Percentiles rank a stretch among this genome's conserved stretches.
Evolutionary conservation across 2,329 filamentous ascomycete species (phyloP).

Genomic region (Colletotrichum gigasporum): DNA sequence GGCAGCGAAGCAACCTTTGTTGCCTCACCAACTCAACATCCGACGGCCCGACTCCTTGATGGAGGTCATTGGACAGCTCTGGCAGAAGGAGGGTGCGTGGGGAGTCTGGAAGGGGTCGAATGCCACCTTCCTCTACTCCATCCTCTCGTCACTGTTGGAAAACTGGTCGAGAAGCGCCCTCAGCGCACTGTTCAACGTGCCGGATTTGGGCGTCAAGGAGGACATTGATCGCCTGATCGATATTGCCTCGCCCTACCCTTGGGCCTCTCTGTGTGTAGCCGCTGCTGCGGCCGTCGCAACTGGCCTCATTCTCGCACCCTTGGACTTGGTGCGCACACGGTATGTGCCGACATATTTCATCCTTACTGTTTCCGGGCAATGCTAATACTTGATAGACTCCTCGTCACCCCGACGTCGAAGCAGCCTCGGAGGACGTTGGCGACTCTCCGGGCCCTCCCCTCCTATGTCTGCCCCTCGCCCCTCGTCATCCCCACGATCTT

Average conservation of each 20-base stretch:
- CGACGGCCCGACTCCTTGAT: slow-evolving; percentile 82
- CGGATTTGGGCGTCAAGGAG: slow-evolving; percentile 80
- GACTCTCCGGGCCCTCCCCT: slow-evolving; percentile 81
- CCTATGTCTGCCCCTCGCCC: slow-evolving; percentile 74
- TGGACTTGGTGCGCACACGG: slow-evolving; percentile 88
- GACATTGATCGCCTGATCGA: slow-evolving; percentile 80
- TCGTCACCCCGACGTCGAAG: slow-evolving; percentile 82
- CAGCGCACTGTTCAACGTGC: slow-evolving; percentile 90
- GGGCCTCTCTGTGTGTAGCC: slow-evolving; percentile 80
- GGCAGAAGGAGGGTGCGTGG: slow-evolving; percentile 88
- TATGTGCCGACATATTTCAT: slow-evolving; percentile 46
- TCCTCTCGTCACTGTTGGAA: slow-evolving; percentile 87
- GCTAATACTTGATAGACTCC: slow-evolving; percentile 66
- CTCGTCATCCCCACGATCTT: slow-evolving; percentile 87
- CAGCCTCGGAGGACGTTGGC: slow-evolving; percentile 81
- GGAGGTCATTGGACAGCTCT: slow-evolving; percentile 87
- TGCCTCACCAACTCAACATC: slow-evolving; percentile 73
- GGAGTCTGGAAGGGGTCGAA: slow-evolving; percentile 97
- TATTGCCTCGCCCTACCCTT: slow-evolving; percentile 81
- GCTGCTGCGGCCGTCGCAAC: slow-evolving; percentile 74
- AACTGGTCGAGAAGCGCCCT: slow-evolving; percentile 91
- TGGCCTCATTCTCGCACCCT: slow-evolving; percentile 82
- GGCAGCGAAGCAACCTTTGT: slow-evolving; percentile 44
- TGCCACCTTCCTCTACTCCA: slow-evolving; percentile 88
- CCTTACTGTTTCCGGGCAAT: not conserved